These are phyloP conservation scores for Takakia lepidozioides DNA, from an alignment of 225 moss, liverwort and hornwort genomes.

Conservation along the genomic window DNA sequence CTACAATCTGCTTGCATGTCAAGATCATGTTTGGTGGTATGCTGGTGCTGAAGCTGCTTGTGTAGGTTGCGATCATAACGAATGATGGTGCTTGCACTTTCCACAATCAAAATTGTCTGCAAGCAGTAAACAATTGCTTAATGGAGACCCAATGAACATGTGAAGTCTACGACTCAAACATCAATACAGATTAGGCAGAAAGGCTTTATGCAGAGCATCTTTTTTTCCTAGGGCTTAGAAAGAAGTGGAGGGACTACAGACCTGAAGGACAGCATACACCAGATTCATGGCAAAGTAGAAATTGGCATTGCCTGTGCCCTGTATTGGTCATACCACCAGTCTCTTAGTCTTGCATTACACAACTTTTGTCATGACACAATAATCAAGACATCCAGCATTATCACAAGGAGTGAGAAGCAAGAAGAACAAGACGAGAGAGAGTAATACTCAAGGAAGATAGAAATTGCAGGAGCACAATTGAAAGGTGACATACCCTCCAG, in stretches of 20 bases:
- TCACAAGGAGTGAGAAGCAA: too few species aligned
- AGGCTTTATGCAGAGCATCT: too few species aligned
- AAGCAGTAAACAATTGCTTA: not conserved
- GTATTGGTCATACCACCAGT: slow-evolving; percentile 3
- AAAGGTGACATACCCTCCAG: slow-evolving; percentile 51
- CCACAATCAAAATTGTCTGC: slow-evolving; percentile 87
- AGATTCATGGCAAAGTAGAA: slow-evolving; percentile 91
- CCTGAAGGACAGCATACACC: slow-evolving; percentile 77
- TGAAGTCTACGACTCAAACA: not conserved
- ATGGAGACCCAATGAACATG: not conserved
- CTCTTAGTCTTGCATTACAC: too few species aligned
- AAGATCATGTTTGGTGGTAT: too few species aligned
- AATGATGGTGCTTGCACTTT: slow-evolving; percentile 72
- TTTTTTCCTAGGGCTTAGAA: too few species aligned
- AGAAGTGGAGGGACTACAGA: slow-evolving; percentile 21
- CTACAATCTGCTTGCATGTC: too few species aligned
- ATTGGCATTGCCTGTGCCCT: slow-evolving; percentile 97
- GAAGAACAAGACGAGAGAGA: too few species aligned
- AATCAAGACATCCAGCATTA: too few species aligned
- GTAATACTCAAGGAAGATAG: too few species aligned
- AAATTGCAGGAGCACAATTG: too few species aligned
- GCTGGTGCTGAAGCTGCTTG: slow-evolving; percentile 26
- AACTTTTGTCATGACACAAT: too few species aligned
- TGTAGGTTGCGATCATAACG: slow-evolving; percentile 56
- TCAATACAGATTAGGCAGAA: too few species aligned